These are phyloP conservation scores for Pilasporangium apinafurcum DNA, from an alignment of 352 stramenopile genomes.

Conservation along the genomic window DNA sequence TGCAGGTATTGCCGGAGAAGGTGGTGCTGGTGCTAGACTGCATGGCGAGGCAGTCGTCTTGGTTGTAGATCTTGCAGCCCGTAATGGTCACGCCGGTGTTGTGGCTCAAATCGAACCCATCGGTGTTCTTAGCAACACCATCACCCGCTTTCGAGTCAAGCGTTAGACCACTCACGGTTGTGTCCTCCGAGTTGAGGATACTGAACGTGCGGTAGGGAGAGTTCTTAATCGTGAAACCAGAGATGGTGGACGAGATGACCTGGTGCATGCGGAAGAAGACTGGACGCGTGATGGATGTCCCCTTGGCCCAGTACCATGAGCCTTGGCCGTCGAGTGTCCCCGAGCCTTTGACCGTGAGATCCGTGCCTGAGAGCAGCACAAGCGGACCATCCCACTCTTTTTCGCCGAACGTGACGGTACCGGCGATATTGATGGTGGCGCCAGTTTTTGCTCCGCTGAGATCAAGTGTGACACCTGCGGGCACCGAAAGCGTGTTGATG, in stretches of 20 bases:
- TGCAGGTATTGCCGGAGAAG: conserved; percentile 9
- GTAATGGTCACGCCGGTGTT: conserved; percentile 18
- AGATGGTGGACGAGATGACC: conserved; percentile 3
- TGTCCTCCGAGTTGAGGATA: conserved; percentile 9
- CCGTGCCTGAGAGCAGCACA: conserved; percentile 14
- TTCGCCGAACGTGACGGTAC: conserved; percentile 22
- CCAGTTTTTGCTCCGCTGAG: conserved; percentile 16
- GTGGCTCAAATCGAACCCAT: conserved; percentile 18
- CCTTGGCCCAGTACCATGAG: conserved; percentile 28
- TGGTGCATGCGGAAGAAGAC: conserved; percentile 23
- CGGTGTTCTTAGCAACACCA: conserved; percentile 22
- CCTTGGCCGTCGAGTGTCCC: conserved; percentile 29
- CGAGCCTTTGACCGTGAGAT: conserved; percentile 20
- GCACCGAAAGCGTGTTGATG: conserved; percentile 17
- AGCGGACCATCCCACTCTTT: conserved; percentile 24
- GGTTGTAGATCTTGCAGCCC: conserved; percentile 13
- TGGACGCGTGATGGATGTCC: conserved; percentile 12
- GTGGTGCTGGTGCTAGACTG: conserved; percentile 12
- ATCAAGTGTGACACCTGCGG: conserved; percentile 24
- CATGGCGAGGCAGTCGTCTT: conserved; percentile 20
- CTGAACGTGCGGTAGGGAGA: conserved; percentile 16
- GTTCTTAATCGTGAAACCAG: conserved; percentile 17
- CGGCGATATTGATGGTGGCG: conserved; percentile 22
- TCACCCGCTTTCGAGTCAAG: conserved; percentile 15
- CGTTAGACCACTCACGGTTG: conserved; percentile 10